Evolutionary conservation across 2,329 filamentous ascomycete genomes (phyloP).

Genomic region (Neopestalotiopsis rosae): DNA sequence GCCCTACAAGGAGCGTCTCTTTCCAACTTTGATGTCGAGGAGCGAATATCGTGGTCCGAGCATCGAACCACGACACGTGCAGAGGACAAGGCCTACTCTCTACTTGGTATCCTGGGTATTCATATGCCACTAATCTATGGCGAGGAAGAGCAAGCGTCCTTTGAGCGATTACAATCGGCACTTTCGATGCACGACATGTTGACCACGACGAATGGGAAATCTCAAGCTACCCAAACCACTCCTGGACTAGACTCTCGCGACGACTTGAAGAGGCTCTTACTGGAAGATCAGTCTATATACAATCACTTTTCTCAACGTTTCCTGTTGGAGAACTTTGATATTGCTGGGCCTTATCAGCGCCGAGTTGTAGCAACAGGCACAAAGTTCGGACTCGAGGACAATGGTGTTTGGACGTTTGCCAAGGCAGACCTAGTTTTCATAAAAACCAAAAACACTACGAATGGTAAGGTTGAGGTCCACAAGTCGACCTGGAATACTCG

Average conservation of each 20-base stretch:
- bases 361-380: background rate
- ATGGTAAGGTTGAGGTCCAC: background rate
- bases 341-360: background rate
- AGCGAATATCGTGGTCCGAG: background rate
- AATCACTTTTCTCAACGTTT: background rate
- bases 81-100: background rate
- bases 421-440: background rate
- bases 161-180: background rate
- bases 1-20: background rate
- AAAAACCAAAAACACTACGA: background rate
- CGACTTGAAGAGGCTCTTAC: background rate
- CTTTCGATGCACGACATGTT: background rate
- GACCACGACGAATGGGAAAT: background rate
- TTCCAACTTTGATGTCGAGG: background rate
- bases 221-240: background rate
- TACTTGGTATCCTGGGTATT: background rate
- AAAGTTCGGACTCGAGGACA: background rate
- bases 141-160: background rate
- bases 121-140: background rate
- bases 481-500: background rate
- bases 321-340: background rate
- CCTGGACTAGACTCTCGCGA: background rate
- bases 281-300: background rate
- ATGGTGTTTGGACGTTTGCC: background rate
- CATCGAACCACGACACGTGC: background rate